Percentiles rank a stretch among this genome's conserved stretches.
Conservation (phyloP, 148 eudicot genomes). For the Simmondsia chinensis region DNA sequence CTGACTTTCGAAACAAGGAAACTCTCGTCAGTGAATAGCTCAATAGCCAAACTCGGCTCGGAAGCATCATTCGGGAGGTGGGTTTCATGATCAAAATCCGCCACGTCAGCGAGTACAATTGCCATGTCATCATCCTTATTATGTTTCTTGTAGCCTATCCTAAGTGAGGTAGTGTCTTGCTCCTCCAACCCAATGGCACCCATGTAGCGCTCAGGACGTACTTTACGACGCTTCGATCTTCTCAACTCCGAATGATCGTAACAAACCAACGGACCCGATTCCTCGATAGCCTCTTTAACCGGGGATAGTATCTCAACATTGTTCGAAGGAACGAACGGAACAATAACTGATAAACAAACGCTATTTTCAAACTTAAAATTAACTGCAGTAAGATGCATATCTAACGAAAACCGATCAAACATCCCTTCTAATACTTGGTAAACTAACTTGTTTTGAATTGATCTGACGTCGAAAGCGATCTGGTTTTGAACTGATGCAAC, state of each 20-base stretch:
- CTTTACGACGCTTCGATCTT: conserved; percentile 67
- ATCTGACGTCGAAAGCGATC: conserved; percentile 48
- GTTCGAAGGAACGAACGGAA: conserved; percentile 29
- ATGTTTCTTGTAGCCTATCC: conserved; percentile 45
- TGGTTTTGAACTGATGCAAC: conserved; percentile 61
- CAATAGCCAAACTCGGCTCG: conserved; percentile 15
- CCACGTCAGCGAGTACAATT: conserved; percentile 44
- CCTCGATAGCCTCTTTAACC: conserved; percentile 12
- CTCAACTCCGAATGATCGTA: conserved; percentile 43
- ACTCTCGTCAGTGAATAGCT: conserved; percentile 15
- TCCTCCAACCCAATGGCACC: conserved; percentile 59
- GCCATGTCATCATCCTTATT: conserved; percentile 53
- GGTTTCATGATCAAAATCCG: conserved; percentile 5
- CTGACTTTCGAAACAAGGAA: conserved; percentile 8
- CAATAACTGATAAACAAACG: conserved; percentile 26
- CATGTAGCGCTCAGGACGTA: conserved; percentile 71
- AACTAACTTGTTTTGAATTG: conserved; percentile 46
- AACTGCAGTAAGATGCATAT: conserved; percentile 28
- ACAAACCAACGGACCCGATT: conserved; percentile 7
- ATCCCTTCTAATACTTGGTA: conserved; percentile 55
- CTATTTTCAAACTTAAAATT: conserved; percentile 58
- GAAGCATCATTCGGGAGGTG: conserved; percentile 9
- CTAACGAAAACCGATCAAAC: conserved; percentile 15
- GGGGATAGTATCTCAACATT: conserved; percentile 4
- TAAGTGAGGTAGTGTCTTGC: conserved; percentile 38